Conservation (phyloP, 768 basidiomycete species). For the Auriscalpium vulgare region DNA sequence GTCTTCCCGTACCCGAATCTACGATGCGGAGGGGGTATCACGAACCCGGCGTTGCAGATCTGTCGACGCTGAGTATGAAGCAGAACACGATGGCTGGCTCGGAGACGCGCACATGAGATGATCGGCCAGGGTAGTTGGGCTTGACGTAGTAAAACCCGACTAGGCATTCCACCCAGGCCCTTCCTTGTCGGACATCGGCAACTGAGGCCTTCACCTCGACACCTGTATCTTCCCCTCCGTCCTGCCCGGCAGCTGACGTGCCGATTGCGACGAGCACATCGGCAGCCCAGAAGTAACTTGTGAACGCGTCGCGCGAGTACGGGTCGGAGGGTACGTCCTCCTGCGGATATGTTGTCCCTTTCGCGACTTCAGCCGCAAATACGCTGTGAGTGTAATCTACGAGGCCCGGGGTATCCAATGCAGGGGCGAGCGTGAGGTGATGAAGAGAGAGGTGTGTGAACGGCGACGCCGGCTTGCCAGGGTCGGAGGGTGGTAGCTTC, state of each 20-base stretch:
- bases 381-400: constrained; percentile 49
- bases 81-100: background rate
- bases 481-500: constrained; percentile 23
- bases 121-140: constrained; percentile 86
- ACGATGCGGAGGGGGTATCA: constrained; percentile 59
- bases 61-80: constrained; percentile 20
- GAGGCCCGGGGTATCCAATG: constrained; percentile 36
- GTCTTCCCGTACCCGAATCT: constrained; percentile 59
- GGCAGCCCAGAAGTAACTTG: constrained; percentile 67
- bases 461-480: constrained; percentile 15
- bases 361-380: constrained; percentile 70
- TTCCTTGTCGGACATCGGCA: constrained; percentile 37
- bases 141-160: constrained; percentile 82
- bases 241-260: constrained; percentile 9
- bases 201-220: constrained; percentile 25
- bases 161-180: constrained; percentile 61
- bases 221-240: background rate
- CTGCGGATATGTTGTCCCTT: constrained; percentile 82
- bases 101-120: constrained; percentile 66
- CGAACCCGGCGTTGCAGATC: constrained; percentile 89
- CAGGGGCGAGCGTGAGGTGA: constrained; percentile 27
- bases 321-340: constrained; percentile 43
- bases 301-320: constrained; percentile 46
- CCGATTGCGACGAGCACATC: constrained; percentile 67
- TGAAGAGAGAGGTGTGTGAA: constrained; percentile 19